Base-by-base conservation (phyloP, 2,329 filamentous ascomycete genomes). In the Westerdykella sp. region DNA sequence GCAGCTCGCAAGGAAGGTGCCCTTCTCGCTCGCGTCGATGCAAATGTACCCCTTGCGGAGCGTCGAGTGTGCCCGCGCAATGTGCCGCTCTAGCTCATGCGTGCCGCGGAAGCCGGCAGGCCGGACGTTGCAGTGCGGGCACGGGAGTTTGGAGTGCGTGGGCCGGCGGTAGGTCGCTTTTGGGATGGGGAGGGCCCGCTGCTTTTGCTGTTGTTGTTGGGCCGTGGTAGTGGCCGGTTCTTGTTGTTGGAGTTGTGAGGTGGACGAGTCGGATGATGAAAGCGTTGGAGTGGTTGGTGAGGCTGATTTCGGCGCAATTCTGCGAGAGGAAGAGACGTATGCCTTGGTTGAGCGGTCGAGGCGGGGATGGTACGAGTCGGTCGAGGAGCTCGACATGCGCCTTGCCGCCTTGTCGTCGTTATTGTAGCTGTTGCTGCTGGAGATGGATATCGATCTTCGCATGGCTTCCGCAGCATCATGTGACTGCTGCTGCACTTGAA, bases 61-160 rank as follows among this genome's bases (percentile, higher is more conserved):
- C 23, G 67, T 56, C 4, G 75, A 69, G 64, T 97, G 91, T 51
- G 87, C 76, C 39, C 81, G 78, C 68, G 81, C 59, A 67, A 73
- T 51, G 69, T 75, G 73, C 23, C 72, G 64, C 15, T 69, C 67
- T 14, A 75, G 66, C 64, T 95, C 89, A 61, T 95, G 89, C 18
- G 90, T 85, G 42, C 89, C 89, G 28, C 89, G 81, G 66, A 95
- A 95, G 36, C 87, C 88, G 14, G 85, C 78, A 0, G 83, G 83
- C 41, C 86, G 78, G 43, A 87, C 81, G 40, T 76, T 75, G 69
- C 88, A 95, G 46, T 78, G 70, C 1, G 69, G 62, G 63, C 89
- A 95, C 59, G 77, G 78, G 48, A 87, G 80, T 64, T 85, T 87
- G 30, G 79, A 78, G 47, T 85, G 82, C 55, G 79, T 79, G 21